A percentile compares a stretch with the other conserved stretches of the same genome.
These are phyloP conservation scores for Sporothrix phasma DNA, from an alignment of 2,329 filamentous ascomycete genomes.

Conservation along the genomic window DNA sequence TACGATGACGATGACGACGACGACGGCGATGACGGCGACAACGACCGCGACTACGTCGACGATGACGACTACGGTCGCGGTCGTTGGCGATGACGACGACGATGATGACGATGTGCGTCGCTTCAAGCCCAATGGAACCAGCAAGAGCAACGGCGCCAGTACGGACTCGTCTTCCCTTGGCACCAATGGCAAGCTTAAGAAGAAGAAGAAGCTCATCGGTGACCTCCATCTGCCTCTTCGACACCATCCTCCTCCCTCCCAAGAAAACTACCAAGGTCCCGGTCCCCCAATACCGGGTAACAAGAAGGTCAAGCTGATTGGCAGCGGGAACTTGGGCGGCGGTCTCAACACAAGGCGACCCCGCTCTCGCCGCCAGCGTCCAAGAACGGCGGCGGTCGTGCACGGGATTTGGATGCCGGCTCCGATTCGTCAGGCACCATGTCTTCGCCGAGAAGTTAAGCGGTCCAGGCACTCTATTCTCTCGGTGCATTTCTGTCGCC, in stretches of 20 bases:
- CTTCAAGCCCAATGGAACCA: slow-evolving; percentile 14
- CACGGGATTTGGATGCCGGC: slow-evolving; percentile 35
- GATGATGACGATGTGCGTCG: slow-evolving; percentile 7
- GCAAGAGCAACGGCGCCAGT: neutral
- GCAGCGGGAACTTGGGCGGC: slow-evolving; percentile 16
- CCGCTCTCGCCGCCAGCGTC: slow-evolving; percentile 38
- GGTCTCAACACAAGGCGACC: slow-evolving; percentile 28
- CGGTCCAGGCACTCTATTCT: neutral
- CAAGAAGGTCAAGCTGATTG: slow-evolving; percentile 36
- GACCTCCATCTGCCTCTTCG: slow-evolving; percentile 18
- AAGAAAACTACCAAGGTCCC: slow-evolving; percentile 36
- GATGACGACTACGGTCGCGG: slow-evolving; percentile 2
- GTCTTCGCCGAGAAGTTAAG: slow-evolving; percentile 41
- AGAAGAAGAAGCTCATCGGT: slow-evolving; percentile 15
- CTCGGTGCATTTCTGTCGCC: neutral
- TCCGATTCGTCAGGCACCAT: slow-evolving; percentile 48
- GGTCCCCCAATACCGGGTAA: slow-evolving; percentile 32
- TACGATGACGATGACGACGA: slow-evolving; percentile 15
- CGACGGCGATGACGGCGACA: slow-evolving; percentile 2
- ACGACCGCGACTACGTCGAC: slow-evolving; percentile 16
- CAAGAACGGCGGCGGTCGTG: slow-evolving; percentile 32
- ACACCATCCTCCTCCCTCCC: slow-evolving; percentile 29
- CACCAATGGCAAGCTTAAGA: slow-evolving; percentile 12
- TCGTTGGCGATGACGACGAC: slow-evolving; percentile 9
- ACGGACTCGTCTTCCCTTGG: neutral